Evolutionary conservation across 306 rosid species (phyloP).

Genomic region (Quillaja saponaria): DNA sequence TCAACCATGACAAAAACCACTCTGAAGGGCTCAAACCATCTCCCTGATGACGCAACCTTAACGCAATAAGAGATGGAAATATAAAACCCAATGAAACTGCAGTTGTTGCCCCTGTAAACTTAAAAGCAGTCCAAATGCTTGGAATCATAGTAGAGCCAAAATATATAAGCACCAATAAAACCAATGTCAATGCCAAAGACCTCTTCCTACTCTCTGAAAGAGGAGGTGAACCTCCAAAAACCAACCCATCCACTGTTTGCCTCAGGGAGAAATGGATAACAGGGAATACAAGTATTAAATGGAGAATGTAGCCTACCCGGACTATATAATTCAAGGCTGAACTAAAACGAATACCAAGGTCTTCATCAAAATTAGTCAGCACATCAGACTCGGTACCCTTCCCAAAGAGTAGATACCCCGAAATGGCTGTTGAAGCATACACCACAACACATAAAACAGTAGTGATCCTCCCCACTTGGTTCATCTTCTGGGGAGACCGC

Average conservation of each 20-base stretch:
- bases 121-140: slow-evolving; percentile 92
- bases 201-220: slow-evolving; percentile 77
- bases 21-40: slow-evolving; percentile 52
- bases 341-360: slow-evolving; percentile 82
- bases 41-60: slow-evolving; percentile 54
- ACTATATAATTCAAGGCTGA: slow-evolving; percentile 69
- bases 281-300: slow-evolving; percentile 92
- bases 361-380: slow-evolving; percentile 78
- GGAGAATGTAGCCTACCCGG: slow-evolving; percentile 84
- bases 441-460: slow-evolving; percentile 69
- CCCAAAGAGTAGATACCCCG: slow-evolving; percentile 89
- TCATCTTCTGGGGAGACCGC: slow-evolving; percentile 83
- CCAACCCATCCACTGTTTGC: slow-evolving; percentile 69
- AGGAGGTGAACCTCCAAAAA: slow-evolving; percentile 77
- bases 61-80: slow-evolving; percentile 73
- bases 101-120: slow-evolving; percentile 92
- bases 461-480: slow-evolving; percentile 80
- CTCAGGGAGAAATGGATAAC: slow-evolving; percentile 89
- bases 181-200: slow-evolving; percentile 63
- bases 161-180: slow-evolving; percentile 74
- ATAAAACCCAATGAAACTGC: slow-evolving; percentile 91
- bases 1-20: slow-evolving; percentile 61
- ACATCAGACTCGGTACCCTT: slow-evolving; percentile 80
- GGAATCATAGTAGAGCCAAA: slow-evolving; percentile 92
- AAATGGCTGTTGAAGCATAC: slow-evolving; percentile 69